Conservation (phyloP, 306 rosid genomes). For the Dryas octopetala region DNA sequence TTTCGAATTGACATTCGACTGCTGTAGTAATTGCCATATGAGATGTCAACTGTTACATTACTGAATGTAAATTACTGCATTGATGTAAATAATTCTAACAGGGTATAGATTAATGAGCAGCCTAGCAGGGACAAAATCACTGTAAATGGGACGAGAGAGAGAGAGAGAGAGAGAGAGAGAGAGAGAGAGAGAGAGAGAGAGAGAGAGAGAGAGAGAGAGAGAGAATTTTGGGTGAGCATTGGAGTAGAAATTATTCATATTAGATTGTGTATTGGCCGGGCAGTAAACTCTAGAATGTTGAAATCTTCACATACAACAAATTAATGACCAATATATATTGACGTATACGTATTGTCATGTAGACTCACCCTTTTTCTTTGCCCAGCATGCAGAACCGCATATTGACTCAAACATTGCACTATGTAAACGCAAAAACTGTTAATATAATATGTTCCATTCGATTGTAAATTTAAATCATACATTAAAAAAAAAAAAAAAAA, state of each 20-base stretch:
- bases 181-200: background rate
- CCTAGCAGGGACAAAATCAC: background rate
- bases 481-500: background rate
- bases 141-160: background rate
- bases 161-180: background rate
- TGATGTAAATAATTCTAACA: no score
- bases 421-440: no score
- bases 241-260: background rate
- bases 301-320: background rate
- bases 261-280: background rate
- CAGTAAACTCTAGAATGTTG: background rate
- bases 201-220: background rate
- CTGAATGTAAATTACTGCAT: no score
- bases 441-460: no score
- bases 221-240: background rate
- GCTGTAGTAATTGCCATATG: no score
- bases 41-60: no score
- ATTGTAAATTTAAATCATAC: background rate
- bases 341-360: background rate
- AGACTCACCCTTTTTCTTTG: no score
- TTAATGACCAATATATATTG: background rate
- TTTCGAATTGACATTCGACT: no score
- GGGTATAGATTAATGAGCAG: background rate
- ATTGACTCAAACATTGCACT: no score
- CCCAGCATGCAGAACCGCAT: no score